Evolutionary conservation across 2,329 filamentous ascomycete genomes (phyloP), one percentile per base, ranked within the genome.

Genomic region (Penicillium sclerotiorum): DNA sequence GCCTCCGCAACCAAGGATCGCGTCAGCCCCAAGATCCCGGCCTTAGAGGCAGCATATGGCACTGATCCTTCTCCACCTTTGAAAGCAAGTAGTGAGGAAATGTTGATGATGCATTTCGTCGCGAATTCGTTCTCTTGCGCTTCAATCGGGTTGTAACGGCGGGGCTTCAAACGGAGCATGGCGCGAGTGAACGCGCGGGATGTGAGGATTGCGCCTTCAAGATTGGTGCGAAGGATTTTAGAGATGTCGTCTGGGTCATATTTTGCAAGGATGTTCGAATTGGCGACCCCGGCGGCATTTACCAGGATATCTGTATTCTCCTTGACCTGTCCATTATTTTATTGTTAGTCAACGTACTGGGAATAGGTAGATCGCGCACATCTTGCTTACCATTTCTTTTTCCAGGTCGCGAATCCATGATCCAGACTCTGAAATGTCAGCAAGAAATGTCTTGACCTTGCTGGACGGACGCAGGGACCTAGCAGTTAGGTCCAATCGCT

Each of bases 31-130:
- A 94, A 69, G 1, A 95, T 73, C 2, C 89, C 90, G 5, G 90
- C 89, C 67, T 95, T 95, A 36, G 86, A 86, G 7, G 89, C 88
- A 5, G 87, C 85, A 66, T 94, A 94, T 0, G 85, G 82, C 4
- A 86, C 81, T 11, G 87, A 85, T 6, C 91, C 91, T 2, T 76
- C 76, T 1, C 86, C 88, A 1, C 85, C 87, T 50, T 86, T 85
- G 1, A 79, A 65, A 0, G 85, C 90, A 38, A 95, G 79, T 23
- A 95, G 74, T 40, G 88, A 93, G 1, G 88, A 85, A 18, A 96
- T 75, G 64, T 95, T 95, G 68, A 95, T 85, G 53, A 95, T 91
- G 63, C 84, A 89, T 47, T 88, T 83, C 1, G 86, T 84, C 44
- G 79, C 74, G 1, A 22, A 28, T 11, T 42, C 84, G 15, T 84